phyloP scores from a whole-genome alignment of 2,329 filamentous ascomycete species.

The Aspergillus piperis region DNA sequence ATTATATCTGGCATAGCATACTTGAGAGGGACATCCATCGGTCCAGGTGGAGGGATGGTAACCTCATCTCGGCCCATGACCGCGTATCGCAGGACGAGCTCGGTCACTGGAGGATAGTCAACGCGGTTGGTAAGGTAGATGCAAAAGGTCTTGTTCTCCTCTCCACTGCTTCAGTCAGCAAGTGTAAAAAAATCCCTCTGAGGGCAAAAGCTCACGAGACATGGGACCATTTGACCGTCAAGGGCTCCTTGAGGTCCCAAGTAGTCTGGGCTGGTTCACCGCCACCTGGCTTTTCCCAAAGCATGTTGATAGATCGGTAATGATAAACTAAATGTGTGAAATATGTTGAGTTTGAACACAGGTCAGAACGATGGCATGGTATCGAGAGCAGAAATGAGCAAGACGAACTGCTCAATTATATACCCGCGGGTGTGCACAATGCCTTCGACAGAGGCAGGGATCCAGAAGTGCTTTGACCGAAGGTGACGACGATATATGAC shows the following conservation, averaged over 20 bases:
- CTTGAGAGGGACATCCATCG: not conserved
- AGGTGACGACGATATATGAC: not conserved
- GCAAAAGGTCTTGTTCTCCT: not conserved
- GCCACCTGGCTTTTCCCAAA: not conserved
- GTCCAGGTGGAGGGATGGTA: not conserved
- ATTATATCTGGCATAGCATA: not conserved
- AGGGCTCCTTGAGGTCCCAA: not conserved
- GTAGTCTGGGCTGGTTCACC: not conserved
- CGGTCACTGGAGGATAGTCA: not conserved
- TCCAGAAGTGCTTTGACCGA: not conserved
- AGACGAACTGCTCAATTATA: not conserved
- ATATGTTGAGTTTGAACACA: not conserved
- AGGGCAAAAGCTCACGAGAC: not conserved
- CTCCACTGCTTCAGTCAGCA: not conserved
- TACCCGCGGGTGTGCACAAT: not conserved
- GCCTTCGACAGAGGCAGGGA: not conserved
- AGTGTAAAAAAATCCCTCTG: accelerated
- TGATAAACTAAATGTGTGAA: conserved; percentile 19
- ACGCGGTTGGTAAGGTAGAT: conserved; percentile 1
- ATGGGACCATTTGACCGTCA: not conserved
- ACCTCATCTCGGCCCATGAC: not conserved
- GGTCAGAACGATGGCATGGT: not conserved
- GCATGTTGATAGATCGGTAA: conserved; percentile 21
- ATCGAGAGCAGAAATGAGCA: not conserved
- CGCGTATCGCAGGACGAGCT: not conserved